Evolutionary conservation across 768 basidiomycete genomes (phyloP).

Genomic region (Xerocomellus intermedius): DNA sequence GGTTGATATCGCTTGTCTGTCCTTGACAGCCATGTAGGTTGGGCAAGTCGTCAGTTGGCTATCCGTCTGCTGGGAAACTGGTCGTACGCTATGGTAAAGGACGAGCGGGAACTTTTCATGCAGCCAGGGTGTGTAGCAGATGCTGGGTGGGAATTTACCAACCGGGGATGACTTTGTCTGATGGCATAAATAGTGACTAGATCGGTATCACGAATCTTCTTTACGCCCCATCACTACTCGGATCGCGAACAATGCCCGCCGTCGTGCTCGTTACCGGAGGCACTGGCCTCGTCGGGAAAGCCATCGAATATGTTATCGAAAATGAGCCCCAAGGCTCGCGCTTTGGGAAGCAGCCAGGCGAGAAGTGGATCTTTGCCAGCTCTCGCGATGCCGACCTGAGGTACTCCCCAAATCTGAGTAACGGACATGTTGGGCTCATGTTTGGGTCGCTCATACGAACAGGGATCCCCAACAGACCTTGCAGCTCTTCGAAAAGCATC

Average conservation of each 20-base stretch:
- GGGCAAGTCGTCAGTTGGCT: neutral
- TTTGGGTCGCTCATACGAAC: neutral
- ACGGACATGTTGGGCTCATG: neutral
- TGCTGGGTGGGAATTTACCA: slow-evolving; percentile 17
- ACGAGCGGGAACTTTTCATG: slow-evolving; percentile 12
- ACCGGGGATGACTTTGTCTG: neutral
- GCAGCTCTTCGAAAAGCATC: slow-evolving; percentile 83
- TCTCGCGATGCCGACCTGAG: slow-evolving; percentile 83
- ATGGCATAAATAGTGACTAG: neutral
- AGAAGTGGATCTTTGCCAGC: slow-evolving; percentile 83
- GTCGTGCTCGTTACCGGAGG: slow-evolving; percentile 85
- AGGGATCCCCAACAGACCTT: slow-evolving; percentile 72
- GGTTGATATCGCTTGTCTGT: slow-evolving; percentile 50
- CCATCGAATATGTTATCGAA: slow-evolving; percentile 74
- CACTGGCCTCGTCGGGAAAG: slow-evolving; percentile 84
- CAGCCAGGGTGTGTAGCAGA: neutral
- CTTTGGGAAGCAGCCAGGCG: slow-evolving; percentile 73
- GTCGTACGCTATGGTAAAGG: slow-evolving; percentile 1
- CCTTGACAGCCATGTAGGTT: slow-evolving; percentile 34
- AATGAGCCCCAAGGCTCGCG: slow-evolving; percentile 74
- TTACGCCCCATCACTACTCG: neutral
- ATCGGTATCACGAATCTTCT: neutral
- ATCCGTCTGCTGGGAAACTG: slow-evolving; percentile 4
- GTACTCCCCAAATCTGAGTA: slow-evolving; percentile 40
- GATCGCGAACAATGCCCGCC: slow-evolving; percentile 25